Percentiles rank a stretch among this genome's conserved stretches.
Conservation (phyloP, 805 yeast genomes). For the Yamadazyma takamatsuzukensis region DNA sequence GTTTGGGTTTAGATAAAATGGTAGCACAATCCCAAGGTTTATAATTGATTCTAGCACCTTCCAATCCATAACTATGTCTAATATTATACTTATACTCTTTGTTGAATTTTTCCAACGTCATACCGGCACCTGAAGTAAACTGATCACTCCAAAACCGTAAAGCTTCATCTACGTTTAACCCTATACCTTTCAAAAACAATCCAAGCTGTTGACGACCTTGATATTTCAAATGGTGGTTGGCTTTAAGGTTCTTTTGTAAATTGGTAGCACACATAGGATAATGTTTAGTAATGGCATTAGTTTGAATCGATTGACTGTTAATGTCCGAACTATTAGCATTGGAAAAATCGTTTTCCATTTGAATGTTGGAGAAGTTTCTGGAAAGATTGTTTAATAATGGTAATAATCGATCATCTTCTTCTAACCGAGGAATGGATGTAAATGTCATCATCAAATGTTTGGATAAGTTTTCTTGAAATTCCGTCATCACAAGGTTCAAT, state of each 20-base stretch:
- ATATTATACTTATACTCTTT: conserved; percentile 88
- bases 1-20: conserved; percentile 68
- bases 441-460: conserved; percentile 62
- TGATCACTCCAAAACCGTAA: conserved; percentile 76
- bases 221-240: conserved; percentile 72
- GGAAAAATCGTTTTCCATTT: conserved; percentile 51
- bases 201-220: conserved; percentile 83
- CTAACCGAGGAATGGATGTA: conserved; percentile 75
- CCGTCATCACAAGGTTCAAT: conserved; percentile 62
- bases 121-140: conserved; percentile 51
- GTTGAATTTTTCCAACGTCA: conserved; percentile 70
- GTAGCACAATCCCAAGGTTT: conserved; percentile 82
- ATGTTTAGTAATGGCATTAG: conserved; percentile 52
- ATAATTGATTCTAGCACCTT: conserved; percentile 84
- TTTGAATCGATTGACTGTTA: conserved; percentile 57
- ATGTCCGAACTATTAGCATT: conserved; percentile 38
- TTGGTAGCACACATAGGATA: conserved; percentile 80
- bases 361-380: conserved; percentile 40
- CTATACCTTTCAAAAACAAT: conserved; percentile 84
- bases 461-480: conserved; percentile 54
- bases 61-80: conserved; percentile 86
- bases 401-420: conserved; percentile 85
- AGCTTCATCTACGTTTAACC: conserved; percentile 84
- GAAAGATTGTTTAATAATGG: conserved; percentile 82
- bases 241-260: conserved; percentile 57